These are phyloP conservation scores for Dichomitus squalens DNA, from an alignment of 1,284 basidiomycete genomes.

Conservation along the genomic window DNA sequence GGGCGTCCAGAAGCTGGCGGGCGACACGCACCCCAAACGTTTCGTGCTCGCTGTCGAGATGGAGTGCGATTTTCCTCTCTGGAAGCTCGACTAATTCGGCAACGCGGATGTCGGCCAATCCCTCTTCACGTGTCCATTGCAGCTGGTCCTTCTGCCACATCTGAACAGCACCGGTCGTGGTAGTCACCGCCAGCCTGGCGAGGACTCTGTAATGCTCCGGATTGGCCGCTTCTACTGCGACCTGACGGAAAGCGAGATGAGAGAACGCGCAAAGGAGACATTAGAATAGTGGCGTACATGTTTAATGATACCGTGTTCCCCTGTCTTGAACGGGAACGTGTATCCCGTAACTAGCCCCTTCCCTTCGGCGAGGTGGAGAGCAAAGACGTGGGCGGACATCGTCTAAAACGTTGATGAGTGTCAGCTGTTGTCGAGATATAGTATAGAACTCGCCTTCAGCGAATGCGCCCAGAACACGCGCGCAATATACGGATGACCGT, in stretches of 20 bases:
- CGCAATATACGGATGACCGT: conserved; percentile 64
- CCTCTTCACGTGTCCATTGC: conserved; percentile 86
- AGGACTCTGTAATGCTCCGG: conserved; percentile 43
- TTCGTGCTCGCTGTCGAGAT: conserved; percentile 50
- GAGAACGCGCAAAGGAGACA: background rate
- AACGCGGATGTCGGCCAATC: conserved; percentile 65
- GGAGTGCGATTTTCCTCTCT: conserved; percentile 54
- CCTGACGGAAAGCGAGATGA: conserved; percentile 39
- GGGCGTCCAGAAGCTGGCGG: conserved; percentile 66
- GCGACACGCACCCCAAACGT: conserved; percentile 55
- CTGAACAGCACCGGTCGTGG: conserved; percentile 80
- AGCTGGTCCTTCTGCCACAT: conserved; percentile 67
- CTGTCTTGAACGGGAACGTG: conserved; percentile 74
- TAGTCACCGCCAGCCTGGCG: conserved; percentile 63
- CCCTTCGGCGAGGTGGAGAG: conserved; percentile 55
- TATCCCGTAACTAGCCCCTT: conserved; percentile 63
- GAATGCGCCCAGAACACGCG: conserved; percentile 75
- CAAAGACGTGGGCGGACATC: conserved; percentile 61
- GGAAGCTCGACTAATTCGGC: conserved; percentile 82
- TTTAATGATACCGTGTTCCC: conserved; percentile 69
- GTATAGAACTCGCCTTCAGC: conserved; percentile 48
- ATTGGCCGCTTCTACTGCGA: conserved; percentile 56
- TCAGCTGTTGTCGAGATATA: background rate
- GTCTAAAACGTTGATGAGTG: conserved; percentile 31
- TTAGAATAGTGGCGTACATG: conserved; percentile 50